A percentile compares a stretch with the other conserved stretches of the same genome.
Conservation (phyloP, 345 rosid species). For the Gossypium longicalyx region DNA sequence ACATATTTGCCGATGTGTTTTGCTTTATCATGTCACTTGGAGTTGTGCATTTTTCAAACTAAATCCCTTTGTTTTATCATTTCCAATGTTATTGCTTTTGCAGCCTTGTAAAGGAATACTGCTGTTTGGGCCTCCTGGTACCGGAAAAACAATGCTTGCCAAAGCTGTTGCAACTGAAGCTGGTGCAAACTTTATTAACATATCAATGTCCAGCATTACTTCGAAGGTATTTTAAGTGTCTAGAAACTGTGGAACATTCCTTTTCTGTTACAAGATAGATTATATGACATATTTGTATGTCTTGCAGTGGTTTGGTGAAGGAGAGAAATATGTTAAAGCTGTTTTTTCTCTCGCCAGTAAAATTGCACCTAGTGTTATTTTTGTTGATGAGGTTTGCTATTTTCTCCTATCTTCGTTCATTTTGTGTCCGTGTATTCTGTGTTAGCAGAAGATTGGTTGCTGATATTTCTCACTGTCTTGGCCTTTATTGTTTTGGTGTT, state of each 20-base stretch:
- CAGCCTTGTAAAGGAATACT: constrained; percentile 97
- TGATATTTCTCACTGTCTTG: neutral
- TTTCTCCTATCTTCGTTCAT: neutral
- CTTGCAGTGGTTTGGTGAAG: constrained; percentile 99
- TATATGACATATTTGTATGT: constrained; percentile 9
- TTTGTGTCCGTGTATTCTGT: neutral
- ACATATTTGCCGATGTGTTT: neutral
- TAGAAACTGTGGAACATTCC: neutral
- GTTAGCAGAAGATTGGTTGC: neutral
- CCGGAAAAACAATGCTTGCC: constrained; percentile 99
- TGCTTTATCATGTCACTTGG: neutral
- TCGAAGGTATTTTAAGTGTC: constrained; percentile 57
- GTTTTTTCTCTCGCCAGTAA: constrained; percentile 97
- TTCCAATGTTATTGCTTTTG: constrained; percentile 2
- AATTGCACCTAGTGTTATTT: constrained; percentile 95
- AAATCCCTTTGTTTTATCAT: constrained; percentile 3
- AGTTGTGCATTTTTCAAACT: neutral
- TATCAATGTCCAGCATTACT: constrained; percentile 99
- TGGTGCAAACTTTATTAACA: constrained; percentile 96
- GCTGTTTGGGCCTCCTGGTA: constrained; percentile 99
- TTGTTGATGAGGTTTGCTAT: constrained; percentile 86
- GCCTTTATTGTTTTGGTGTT: neutral
- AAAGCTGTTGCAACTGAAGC: constrained; percentile 99
- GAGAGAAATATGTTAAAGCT: constrained; percentile 98
- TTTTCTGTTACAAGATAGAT: neutral